Evolutionary conservation across 805 yeast species (phyloP), one percentile per base, ranked within the genome.

Genomic region (Priceomyces fermenticarens): DNA sequence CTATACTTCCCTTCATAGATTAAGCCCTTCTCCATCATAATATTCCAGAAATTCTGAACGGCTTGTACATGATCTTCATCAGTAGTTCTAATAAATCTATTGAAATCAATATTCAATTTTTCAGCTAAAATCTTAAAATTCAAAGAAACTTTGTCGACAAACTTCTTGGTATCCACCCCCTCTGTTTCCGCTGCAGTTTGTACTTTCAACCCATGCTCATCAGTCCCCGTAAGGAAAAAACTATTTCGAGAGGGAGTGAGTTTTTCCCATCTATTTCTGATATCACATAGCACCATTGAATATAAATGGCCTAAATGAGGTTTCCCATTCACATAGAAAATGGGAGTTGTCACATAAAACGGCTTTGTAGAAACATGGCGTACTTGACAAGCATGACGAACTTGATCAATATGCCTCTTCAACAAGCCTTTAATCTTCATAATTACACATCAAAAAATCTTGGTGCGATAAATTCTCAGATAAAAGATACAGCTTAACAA

Each of bases 251-350:
- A 39, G 0, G 77, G 62, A 3, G 65, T 56, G 2, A 74, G 63
- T 42, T 50, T 58, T 29, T 76, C 77, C 96, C 96, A 91, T 48
- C 97, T 70, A 45, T 73, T 77, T 38, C 83, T 70, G 1, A 83
- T 83, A 62, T 93, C 99, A 37, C 90, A 81, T 34, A 93, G 62
- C 0, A 88, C 70, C 86, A 89, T 85, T 3, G 96, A 80, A 59
- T 93, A 89, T 31, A 88, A 69, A 60, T 93, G 99, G 3, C 99
- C 99, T 40, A 93, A 60, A 63, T 93, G 99, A 2, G 99, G 99
- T 25, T 53, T 75, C 8, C 98, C 98, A 69, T 93, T 93, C 42
- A 95, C 97, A 62, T 93, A 93, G 62, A 90, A 93, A 17, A 93
- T 93, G 0, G 99, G 99, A 0, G 97, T 85, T 0, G 97, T 88